Base-by-base conservation (phyloP, 768 basidiomycete genomes). In the Pleurotus tuoliensis region DNA sequence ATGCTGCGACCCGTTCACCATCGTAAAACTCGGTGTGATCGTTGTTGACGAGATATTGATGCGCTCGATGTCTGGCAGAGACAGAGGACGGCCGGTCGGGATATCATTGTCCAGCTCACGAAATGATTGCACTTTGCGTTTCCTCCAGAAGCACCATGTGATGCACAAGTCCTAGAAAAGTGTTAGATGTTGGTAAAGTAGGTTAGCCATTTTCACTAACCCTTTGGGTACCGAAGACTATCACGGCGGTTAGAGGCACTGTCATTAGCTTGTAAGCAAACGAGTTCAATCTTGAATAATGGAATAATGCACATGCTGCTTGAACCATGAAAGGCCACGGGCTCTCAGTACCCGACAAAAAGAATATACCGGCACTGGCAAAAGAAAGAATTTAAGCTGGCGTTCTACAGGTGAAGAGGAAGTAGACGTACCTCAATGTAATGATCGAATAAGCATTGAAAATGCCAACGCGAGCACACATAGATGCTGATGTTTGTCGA, bases 151-250 rank as follows among this genome's bases (percentile, higher is more conserved):
- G 49, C 61, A 63, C 74, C 74, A 79, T 13, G 69, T 65, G 1
- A 64, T 57, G 56, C 79, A 61, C 13, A 76, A 56, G 56, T 78
- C 77, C 78, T 82, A 59, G 16, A 34, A 40, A 34, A 16, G 25
- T 24, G 48, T 61, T 45, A 61, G 55, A 30, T 34, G 30, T 34
- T 34, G 30, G 8, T 34, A 9, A 34, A 34, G 8, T 9, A 34
- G 8, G 30, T 34, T 34, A 34, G 30, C 11, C 30, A 9, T 34
- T 9, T 11, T 9, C 13, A 44, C 69, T 44, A 57, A 78, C 83
- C 73, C 70, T 73, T 59, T 81, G 80, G 5, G 73, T 68, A 27
- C 77, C 82, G 62, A 84, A 81, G 4, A 82, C 64, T 34, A 81
- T 48, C 48, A 77, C 72, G 3, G 78, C 76, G 0, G 69, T 72